Evolutionary conservation across 2,329 filamentous ascomycete species (phyloP).

Genomic region (Escovopsis sp.): DNA sequence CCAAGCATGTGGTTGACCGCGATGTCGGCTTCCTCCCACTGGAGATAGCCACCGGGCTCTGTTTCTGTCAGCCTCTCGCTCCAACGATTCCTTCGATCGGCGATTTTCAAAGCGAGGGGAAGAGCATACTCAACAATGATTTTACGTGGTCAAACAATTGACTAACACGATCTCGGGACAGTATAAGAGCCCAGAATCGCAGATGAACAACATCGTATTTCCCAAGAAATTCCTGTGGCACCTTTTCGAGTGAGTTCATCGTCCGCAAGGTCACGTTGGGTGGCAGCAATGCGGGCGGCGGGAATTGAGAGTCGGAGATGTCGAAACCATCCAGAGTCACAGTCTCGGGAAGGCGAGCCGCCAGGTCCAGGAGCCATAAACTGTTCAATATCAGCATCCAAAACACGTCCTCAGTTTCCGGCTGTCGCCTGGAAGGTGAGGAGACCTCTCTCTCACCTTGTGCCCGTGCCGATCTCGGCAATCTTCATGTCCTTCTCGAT

Average conservation of each 20-base stretch:
- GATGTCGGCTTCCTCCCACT: neutral
- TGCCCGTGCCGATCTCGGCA: conserved; percentile 4
- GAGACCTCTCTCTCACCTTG: too few relatives aligned
- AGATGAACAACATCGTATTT: conserved; percentile 3
- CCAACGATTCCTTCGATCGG: too few relatives aligned
- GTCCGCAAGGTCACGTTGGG: neutral
- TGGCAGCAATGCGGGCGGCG: neutral
- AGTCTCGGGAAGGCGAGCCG: conserved; percentile 1
- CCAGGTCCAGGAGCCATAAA: conserved; percentile 3
- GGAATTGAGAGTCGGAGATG: conserved; percentile 3
- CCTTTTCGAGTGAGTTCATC: neutral
- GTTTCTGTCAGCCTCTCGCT: neutral
- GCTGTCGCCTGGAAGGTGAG: too few relatives aligned
- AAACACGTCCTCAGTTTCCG: too few relatives aligned
- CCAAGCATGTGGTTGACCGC: neutral
- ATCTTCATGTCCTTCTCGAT: conserved; percentile 1
- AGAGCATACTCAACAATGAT: neutral
- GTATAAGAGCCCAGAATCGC: neutral
- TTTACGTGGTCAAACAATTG: neutral
- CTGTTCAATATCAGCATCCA: neutral
- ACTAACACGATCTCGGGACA: neutral
- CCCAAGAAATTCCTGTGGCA: conserved; percentile 1
- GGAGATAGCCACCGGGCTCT: neutral
- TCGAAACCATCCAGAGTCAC: conserved; percentile 2
- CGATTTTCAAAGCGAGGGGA: too few relatives aligned